Evolutionary conservation across 1,284 basidiomycete species (phyloP).

Genomic region (Tilletia indica): DNA sequence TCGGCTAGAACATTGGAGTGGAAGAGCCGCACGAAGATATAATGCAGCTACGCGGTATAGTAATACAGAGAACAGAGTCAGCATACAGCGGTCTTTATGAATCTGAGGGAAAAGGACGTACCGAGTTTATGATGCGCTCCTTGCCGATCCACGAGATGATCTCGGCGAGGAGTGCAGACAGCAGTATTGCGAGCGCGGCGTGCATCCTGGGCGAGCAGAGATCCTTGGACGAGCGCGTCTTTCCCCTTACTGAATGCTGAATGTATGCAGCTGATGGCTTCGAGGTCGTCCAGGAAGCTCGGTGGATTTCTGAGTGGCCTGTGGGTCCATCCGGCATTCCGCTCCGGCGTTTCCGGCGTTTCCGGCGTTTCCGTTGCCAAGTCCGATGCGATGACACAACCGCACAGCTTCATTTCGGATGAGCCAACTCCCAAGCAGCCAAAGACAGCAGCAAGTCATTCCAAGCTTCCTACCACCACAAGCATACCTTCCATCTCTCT

Average conservation of each 20-base stretch:
- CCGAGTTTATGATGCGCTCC: constrained; percentile 28
- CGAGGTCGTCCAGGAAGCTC: too few relatives aligned
- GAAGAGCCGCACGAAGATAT: constrained; percentile 30
- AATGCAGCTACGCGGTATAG: constrained; percentile 23
- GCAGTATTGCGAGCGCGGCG: constrained; percentile 42
- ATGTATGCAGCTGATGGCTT: too few relatives aligned
- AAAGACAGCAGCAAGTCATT: neutral
- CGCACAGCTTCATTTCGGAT: neutral
- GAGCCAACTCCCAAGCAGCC: neutral
- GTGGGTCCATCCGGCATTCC: too few relatives aligned
- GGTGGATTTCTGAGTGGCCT: too few relatives aligned
- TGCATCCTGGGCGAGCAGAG: constrained; percentile 29
- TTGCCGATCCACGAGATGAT: constrained; percentile 33
- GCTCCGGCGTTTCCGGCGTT: too few relatives aligned
- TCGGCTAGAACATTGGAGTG: constrained; percentile 29
- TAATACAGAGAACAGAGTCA: neutral
- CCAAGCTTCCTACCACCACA: neutral
- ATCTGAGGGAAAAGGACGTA: constrained; percentile 20
- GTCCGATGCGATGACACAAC: too few relatives aligned
- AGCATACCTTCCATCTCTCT: neutral
- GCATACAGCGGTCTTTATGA: constrained; percentile 3
- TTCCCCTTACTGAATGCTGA: too few relatives aligned
- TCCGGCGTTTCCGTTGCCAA: too few relatives aligned
- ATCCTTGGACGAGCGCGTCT: too few relatives aligned
- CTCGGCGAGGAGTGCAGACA: constrained; percentile 31